These are phyloP conservation scores for Zoysia japonica DNA, from an alignment of 176 grass and related monocot species.

Conservation along the genomic window DNA sequence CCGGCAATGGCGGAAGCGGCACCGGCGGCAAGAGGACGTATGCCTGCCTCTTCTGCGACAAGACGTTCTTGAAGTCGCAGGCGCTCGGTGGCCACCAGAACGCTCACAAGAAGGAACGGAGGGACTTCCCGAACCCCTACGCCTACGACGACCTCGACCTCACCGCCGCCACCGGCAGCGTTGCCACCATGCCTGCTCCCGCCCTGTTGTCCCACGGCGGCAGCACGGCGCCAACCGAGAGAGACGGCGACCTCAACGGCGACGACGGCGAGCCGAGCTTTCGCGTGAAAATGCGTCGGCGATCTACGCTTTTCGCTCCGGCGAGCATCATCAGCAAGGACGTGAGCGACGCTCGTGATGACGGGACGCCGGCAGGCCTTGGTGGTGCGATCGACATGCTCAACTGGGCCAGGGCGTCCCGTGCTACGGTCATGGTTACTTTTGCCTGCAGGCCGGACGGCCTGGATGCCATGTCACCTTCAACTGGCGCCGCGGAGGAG, in stretches of 20 bases:
- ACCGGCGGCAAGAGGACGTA: conserved; percentile 35
- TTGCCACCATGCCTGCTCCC: background rate
- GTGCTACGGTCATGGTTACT: background rate
- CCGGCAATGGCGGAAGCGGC: background rate
- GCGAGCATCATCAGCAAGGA: conserved; percentile 38
- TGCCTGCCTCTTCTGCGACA: conserved; percentile 76
- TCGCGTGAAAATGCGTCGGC: conserved; percentile 5
- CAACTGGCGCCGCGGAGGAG: background rate
- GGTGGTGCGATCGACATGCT: conserved; percentile 36
- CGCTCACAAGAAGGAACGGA: conserved; percentile 57
- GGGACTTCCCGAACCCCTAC: conserved; percentile 41
- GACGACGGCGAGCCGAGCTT: background rate
- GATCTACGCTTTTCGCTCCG: background rate
- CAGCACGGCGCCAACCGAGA: background rate
- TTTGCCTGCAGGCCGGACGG: background rate
- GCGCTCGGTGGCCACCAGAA: conserved; percentile 75
- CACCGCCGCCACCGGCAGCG: no score
- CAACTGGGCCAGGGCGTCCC: conserved; percentile 48
- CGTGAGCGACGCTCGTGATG: conserved; percentile 1
- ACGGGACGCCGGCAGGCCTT: background rate
- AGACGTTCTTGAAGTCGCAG: conserved; percentile 67
- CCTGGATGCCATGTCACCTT: background rate
- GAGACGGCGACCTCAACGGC: no score
- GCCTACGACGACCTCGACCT: conserved; percentile 4
- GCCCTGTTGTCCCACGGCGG: conserved; percentile 23